Percentiles rank a stretch among this genome's conserved stretches.
These are phyloP conservation scores for Fistulinella prunicolor DNA, from an alignment of 768 basidiomycete species.

Conservation along the genomic window DNA sequence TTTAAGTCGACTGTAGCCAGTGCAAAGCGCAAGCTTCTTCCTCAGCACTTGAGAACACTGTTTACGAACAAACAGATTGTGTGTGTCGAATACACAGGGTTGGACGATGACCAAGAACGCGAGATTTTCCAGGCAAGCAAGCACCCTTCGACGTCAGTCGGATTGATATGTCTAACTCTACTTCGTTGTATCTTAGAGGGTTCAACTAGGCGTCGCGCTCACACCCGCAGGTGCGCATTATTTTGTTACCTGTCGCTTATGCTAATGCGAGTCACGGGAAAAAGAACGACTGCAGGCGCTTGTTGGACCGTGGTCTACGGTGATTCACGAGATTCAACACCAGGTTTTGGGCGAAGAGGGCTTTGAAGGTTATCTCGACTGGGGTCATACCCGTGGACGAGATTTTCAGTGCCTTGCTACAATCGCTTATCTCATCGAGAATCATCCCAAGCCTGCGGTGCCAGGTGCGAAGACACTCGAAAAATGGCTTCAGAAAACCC, in stretches of 20 bases:
- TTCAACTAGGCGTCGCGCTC: conserved; percentile 50
- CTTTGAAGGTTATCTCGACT: conserved; percentile 38
- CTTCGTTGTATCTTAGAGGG: conserved; percentile 34
- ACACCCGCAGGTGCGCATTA: conserved; percentile 42
- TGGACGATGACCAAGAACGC: conserved; percentile 54
- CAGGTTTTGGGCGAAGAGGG: conserved; percentile 35
- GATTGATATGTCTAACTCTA: no score
- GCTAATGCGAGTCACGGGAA: background rate
- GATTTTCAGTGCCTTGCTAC: conserved; percentile 47
- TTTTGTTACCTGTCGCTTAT: background rate
- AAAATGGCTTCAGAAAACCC: conserved; percentile 35
- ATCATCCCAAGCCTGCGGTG: conserved; percentile 25
- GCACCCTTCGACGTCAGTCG: no score
- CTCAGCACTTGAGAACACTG: conserved; percentile 31
- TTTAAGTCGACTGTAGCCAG: conserved; percentile 26
- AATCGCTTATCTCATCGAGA: conserved; percentile 32
- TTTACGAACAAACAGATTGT: conserved; percentile 47
- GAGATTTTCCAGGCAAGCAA: conserved; percentile 58
- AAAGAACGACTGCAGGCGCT: conserved; percentile 51
- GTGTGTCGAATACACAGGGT: conserved; percentile 51
- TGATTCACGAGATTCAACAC: conserved; percentile 41
- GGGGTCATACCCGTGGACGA: conserved; percentile 43
- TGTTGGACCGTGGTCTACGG: conserved; percentile 43
- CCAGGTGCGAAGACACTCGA: conserved; percentile 31
- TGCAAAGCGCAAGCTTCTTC: conserved; percentile 32